Evolutionary conservation across 179 eudicot genomes (phyloP), one percentile per base, ranked within the genome.

Genomic region (Silene noctiflora): DNA sequence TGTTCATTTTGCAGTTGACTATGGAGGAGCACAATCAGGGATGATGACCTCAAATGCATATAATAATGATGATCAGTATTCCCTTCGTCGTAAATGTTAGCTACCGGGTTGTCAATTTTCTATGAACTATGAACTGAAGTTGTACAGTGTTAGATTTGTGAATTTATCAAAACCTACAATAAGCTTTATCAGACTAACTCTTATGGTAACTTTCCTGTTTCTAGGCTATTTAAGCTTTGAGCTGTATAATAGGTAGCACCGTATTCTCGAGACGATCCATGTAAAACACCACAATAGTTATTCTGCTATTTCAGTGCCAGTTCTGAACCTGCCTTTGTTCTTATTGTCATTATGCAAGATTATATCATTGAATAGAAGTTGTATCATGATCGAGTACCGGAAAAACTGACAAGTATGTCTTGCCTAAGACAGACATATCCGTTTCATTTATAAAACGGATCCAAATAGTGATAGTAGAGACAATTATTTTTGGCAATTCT

Each of bases 61-160:
- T 58, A 63, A 72, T 46, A 63, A 71, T 33, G 77, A 56, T 39
- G 60, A 39, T 75, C 77, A 68, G 24, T 71, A 71, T 75, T 72
- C 80, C 71, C 33, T 42, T 69, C 14, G 48, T 24, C 71, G 59
- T 66, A 46, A 63, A 72, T 17, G 33, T 55, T 77, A 46, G 21
- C 74, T 55, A 2, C 5, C 17, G 48, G 53, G 24, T 13, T 25
- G 48, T 73, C 70, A 69, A 71, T 31, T 53, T 33, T 22, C 74
- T 59, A 22, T 22, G 75, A 82, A 60, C 65, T 72, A 48, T 60
- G 79, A 46, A 67, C 79, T 19, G 61, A 58, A 60, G 62, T 65
- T 82, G 85, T 82, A 78, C 79, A 75, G 75, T 66, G 44, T 69
- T 46, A 17, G 67, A 72, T 17, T 31, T 48, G 65, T 72, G 61